Conservation (phyloP, 257 asterid species). For the Knoxia roxburghii region DNA sequence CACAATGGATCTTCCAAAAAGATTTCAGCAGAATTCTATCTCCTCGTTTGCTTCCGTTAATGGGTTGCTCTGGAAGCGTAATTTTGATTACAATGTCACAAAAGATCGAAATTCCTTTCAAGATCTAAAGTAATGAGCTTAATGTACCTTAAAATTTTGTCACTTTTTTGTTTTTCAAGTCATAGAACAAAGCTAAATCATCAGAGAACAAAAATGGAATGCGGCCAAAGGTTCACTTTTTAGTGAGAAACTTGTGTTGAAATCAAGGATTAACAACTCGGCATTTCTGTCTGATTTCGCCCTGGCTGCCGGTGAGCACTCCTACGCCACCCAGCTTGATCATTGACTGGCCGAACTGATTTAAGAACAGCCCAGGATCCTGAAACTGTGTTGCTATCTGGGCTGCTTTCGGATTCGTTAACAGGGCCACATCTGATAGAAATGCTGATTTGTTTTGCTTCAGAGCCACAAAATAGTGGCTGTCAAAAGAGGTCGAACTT, state of each 20-base stretch:
- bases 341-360: slow-evolving; percentile 38
- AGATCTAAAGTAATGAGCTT: no score
- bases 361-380: slow-evolving; percentile 4
- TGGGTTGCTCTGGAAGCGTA: no score
- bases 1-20: no score
- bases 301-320: slow-evolving; percentile 33
- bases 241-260: neutral
- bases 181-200: no score
- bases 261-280: slow-evolving; percentile 21
- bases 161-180: no score
- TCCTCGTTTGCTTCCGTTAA: no score
- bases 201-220: slow-evolving; percentile 30
- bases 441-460: slow-evolving; percentile 28
- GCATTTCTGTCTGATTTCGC: slow-evolving; percentile 46
- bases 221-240: no score
- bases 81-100: no score
- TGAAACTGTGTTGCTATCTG: slow-evolving; percentile 25
- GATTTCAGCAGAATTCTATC: no score
- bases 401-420: slow-evolving; percentile 24
- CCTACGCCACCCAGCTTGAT: slow-evolving; percentile 39
- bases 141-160: no score
- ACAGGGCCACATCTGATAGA: slow-evolving; percentile 39
- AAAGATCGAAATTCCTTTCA: no score
- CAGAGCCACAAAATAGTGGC: slow-evolving; percentile 27
- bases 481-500: slow-evolving; percentile 31